phyloP scores from a whole-genome alignment of 192 early-diverging fungal genomes.

The Nowakowskiella sp. region DNA sequence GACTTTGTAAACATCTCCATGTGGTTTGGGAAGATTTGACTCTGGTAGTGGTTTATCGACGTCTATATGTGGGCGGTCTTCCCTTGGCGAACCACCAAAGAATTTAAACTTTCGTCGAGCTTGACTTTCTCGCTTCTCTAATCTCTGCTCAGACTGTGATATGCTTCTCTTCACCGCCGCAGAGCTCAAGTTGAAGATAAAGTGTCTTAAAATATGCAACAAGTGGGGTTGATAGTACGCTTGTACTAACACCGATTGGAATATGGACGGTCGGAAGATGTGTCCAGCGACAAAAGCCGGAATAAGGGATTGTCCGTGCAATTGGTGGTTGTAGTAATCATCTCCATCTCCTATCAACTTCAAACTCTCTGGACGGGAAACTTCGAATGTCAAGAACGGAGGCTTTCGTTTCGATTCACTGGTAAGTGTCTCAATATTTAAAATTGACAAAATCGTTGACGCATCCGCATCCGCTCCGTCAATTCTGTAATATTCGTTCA shows the following conservation, averaged over 20 bases:
- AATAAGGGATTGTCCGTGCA: slow-evolving; percentile 52
- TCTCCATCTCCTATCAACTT: slow-evolving; percentile 65
- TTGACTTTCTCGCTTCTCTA: too few species aligned
- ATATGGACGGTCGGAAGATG: slow-evolving; percentile 61
- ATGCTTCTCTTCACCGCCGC: too few species aligned
- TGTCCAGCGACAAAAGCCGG: slow-evolving; percentile 66
- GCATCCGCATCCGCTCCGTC: slow-evolving; percentile 55
- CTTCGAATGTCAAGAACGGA: slow-evolving; percentile 67
- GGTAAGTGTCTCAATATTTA: slow-evolving; percentile 56
- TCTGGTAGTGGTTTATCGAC: too few species aligned
- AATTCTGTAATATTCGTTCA: slow-evolving; percentile 12
- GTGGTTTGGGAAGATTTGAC: too few species aligned
- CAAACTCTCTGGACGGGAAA: slow-evolving; percentile 63
- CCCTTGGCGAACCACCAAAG: too few species aligned
- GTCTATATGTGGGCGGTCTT: too few species aligned
- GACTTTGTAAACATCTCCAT: too few species aligned
- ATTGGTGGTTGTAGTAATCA: slow-evolving; percentile 43
- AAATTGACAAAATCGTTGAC: slow-evolving; percentile 49
- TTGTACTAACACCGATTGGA: slow-evolving; percentile 64
- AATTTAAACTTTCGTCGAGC: too few species aligned
- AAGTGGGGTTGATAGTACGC: slow-evolving; percentile 62
- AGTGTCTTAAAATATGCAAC: slow-evolving; percentile 44
- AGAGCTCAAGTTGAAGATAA: slow-evolving; percentile 34
- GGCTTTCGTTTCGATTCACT: slow-evolving; percentile 1
- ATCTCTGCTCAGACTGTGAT: too few species aligned